These are phyloP conservation scores for Stephanocyclus meneghinianus DNA, from an alignment of 352 stramenopile genomes.

Conservation along the genomic window DNA sequence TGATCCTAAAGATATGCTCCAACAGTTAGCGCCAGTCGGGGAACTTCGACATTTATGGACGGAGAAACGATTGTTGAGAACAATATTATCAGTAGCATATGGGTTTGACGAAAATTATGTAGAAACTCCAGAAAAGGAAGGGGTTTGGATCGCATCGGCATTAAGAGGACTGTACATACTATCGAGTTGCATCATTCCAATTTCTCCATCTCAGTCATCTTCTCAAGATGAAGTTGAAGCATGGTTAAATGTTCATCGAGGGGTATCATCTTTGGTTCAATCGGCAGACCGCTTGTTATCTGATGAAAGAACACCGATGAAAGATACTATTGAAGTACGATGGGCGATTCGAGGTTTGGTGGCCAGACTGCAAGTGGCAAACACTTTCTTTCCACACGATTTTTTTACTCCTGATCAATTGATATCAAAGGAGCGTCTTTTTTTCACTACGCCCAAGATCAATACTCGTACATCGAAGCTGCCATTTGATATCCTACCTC, in stretches of 20 bases:
- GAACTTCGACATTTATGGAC: slow-evolving; percentile 18
- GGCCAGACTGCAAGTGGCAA: slow-evolving; percentile 39
- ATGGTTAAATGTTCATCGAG: slow-evolving; percentile 38
- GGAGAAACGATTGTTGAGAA: slow-evolving; percentile 35
- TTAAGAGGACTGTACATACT: slow-evolving; percentile 46
- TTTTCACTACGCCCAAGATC: slow-evolving; percentile 45
- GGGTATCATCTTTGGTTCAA: slow-evolving; percentile 42
- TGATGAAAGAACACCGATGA: slow-evolving; percentile 39
- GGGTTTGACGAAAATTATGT: slow-evolving; percentile 6
- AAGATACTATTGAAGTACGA: slow-evolving; percentile 58
- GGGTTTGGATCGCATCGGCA: slow-evolving; percentile 37
- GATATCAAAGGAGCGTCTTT: not conserved
- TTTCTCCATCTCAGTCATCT: slow-evolving; percentile 25
- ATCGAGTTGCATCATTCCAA: slow-evolving; percentile 35
- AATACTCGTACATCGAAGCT: slow-evolving; percentile 49
- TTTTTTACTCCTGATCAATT: not conserved
- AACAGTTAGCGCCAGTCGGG: not conserved
- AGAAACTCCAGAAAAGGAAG: slow-evolving; percentile 57
- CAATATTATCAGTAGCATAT: slow-evolving; percentile 49
- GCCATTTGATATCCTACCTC: slow-evolving; percentile 69
- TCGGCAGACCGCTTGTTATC: slow-evolving; percentile 28
- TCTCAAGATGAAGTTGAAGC: slow-evolving; percentile 38
- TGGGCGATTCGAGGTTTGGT: slow-evolving; percentile 62
- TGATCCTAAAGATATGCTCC: slow-evolving; percentile 19
- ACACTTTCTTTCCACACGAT: slow-evolving; percentile 9